Conservation (phyloP, 305 asterid species). For the Andrographis paniculata region DNA sequence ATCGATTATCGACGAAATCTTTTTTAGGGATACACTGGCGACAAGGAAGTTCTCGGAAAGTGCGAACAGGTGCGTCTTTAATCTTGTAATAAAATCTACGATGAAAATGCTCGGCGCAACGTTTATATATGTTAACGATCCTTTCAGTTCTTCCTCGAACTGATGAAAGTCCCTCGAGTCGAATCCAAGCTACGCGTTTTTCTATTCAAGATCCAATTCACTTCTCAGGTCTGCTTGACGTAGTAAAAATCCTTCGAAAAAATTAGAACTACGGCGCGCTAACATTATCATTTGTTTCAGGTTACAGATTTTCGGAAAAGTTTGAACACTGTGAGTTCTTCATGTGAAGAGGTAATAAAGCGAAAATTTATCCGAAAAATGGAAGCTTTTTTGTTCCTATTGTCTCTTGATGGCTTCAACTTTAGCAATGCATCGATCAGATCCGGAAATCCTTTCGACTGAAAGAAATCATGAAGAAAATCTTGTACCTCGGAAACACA, state of each 20-base stretch:
- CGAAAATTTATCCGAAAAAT: constrained; percentile 10
- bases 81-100: no score
- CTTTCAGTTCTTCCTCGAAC: constrained; percentile 46
- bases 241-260: constrained; percentile 9
- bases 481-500: constrained; percentile 78
- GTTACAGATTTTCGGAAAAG: constrained; percentile 70
- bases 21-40: constrained; percentile 72
- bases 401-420: constrained; percentile 14
- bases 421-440: constrained; percentile 40
- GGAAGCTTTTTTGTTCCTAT: constrained; percentile 5
- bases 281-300: constrained; percentile 37
- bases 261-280: constrained; percentile 18
- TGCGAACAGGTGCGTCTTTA: constrained; percentile 96
- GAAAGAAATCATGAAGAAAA: constrained; percentile 88
- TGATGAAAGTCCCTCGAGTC: constrained; percentile 99
- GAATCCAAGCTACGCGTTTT: constrained; percentile 93
- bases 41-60: constrained; percentile 81
- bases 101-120: background rate
- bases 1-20: constrained; percentile 17
- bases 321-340: constrained; percentile 76
- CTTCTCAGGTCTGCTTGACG: constrained; percentile 66
- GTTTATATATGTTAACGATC: no score
- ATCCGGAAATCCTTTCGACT: constrained; percentile 78
- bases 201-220: constrained; percentile 94
- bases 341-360: constrained; percentile 87